These are phyloP conservation scores for Jatropha curcas DNA, from an alignment of 345 rosid species.

Conservation along the genomic window DNA sequence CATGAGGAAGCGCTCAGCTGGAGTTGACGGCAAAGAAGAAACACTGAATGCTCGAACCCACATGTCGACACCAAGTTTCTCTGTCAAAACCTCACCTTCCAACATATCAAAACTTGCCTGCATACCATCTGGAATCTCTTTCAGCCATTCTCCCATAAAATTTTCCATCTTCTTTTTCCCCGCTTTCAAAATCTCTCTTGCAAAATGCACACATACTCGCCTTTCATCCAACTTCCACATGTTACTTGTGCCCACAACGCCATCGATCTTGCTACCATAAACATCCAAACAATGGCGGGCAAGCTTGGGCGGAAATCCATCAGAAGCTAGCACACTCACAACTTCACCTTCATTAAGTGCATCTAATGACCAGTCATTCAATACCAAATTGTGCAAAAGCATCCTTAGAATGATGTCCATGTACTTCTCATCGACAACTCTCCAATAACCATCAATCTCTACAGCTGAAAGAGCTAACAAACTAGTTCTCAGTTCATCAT, in stretches of 20 bases:
- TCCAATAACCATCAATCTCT: constrained; percentile 89
- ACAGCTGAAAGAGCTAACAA: constrained; percentile 64
- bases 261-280: constrained; percentile 53
- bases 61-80: constrained; percentile 69
- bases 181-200: constrained; percentile 54
- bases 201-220: constrained; percentile 72
- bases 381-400: constrained; percentile 61
- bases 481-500: constrained; percentile 61
- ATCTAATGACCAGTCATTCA: constrained; percentile 70
- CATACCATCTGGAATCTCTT: constrained; percentile 67
- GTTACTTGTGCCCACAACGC: constrained; percentile 17
- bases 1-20: constrained; percentile 63
- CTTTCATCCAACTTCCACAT: constrained; percentile 72
- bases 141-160: constrained; percentile 71
- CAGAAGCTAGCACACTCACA: constrained; percentile 50
- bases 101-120: constrained; percentile 63
- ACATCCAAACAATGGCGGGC: constrained; percentile 61
- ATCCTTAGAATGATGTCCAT: constrained; percentile 62
- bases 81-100: constrained; percentile 91
- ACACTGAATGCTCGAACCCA: constrained; percentile 70
- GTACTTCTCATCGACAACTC: constrained; percentile 66
- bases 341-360: constrained; percentile 63
- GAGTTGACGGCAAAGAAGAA: constrained; percentile 66
- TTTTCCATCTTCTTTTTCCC: constrained; percentile 65
- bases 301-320: constrained; percentile 61